Evolutionary conservation across 2,329 filamentous ascomycete genomes (phyloP).

Genomic region (Colletotrichum zoysiae): DNA sequence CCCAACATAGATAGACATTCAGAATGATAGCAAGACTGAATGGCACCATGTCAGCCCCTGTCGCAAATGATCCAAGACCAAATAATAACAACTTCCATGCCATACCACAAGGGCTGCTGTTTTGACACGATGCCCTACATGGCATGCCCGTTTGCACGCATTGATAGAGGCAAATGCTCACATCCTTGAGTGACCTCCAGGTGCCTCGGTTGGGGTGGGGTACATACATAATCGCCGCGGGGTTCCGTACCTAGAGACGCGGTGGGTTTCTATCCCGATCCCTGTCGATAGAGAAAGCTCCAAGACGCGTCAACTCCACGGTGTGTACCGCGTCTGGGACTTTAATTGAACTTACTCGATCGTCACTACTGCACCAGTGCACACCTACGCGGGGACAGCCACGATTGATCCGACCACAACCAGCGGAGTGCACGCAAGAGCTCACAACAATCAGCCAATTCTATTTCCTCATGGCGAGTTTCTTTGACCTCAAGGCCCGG

Average conservation of each 20-base stretch:
- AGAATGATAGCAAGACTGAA: background rate
- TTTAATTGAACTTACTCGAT: slow-evolving; percentile 38
- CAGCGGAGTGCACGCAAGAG: background rate
- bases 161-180: background rate
- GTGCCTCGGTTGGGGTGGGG: slow-evolving; percentile 18
- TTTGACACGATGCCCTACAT: too few relatives aligned
- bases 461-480: slow-evolving; percentile 76
- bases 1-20: background rate
- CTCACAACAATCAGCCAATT: background rate
- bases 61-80: background rate
- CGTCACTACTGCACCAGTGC: slow-evolving; percentile 6
- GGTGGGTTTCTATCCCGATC: slow-evolving; percentile 17
- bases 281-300: slow-evolving; percentile 29
- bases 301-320: slow-evolving; percentile 33
- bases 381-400: slow-evolving; percentile 1
- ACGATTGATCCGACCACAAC: background rate
- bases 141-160: background rate
- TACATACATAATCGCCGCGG: slow-evolving; percentile 18
- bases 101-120: background rate
- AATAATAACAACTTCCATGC: background rate
- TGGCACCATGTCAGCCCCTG: background rate
- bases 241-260: slow-evolving; percentile 12
- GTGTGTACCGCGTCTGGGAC: slow-evolving; percentile 26
- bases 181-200: slow-evolving; percentile 2
- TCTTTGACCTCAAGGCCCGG: slow-evolving; percentile 95